Evolutionary conservation across 2,329 filamentous ascomycete species (phyloP).

Genomic region (Sphaerulina vaccinii): DNA sequence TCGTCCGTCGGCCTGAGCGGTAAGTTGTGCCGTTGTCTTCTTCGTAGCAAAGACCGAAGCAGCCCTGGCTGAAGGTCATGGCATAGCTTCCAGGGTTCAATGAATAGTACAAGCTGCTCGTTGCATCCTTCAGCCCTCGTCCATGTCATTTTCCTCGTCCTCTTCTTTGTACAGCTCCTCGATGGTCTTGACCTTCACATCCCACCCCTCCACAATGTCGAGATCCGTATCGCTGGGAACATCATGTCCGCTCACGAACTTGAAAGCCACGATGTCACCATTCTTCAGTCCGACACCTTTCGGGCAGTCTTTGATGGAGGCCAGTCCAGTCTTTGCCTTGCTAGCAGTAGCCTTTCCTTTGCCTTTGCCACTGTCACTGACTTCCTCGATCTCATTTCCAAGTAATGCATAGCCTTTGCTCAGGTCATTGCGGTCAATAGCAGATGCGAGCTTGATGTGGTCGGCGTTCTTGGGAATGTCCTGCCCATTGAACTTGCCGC

Average conservation of each 20-base stretch:
- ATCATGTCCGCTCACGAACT: conserved; percentile 30
- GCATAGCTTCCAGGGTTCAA: too few relatives aligned
- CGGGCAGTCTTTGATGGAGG: conserved; percentile 39
- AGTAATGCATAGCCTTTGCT: conserved; percentile 42
- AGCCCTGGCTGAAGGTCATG: neutral
- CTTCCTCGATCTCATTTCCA: conserved; percentile 25
- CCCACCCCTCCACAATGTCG: conserved; percentile 32
- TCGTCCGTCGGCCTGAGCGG: neutral
- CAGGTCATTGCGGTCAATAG: conserved; percentile 43
- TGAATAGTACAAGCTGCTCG: too few relatives aligned
- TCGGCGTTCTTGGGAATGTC: conserved; percentile 41
- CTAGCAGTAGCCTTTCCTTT: conserved; percentile 40
- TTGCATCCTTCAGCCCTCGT: conserved; percentile 24
- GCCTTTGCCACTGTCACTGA: conserved; percentile 33
- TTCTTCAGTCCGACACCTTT: conserved; percentile 37
- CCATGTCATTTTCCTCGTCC: conserved; percentile 28
- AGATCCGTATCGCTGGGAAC: conserved; percentile 18
- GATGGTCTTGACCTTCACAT: conserved; percentile 36
- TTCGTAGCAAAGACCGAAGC: neutral
- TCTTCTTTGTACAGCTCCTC: conserved; percentile 35
- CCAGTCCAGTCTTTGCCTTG: conserved; percentile 35
- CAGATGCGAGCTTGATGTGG: conserved; percentile 44
- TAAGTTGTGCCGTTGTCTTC: neutral
- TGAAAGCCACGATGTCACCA: conserved; percentile 38
- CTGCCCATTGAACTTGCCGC: conserved; percentile 37